Base-by-base conservation (phyloP, 306 rosid species). In the Albizia julibrissin region DNA sequence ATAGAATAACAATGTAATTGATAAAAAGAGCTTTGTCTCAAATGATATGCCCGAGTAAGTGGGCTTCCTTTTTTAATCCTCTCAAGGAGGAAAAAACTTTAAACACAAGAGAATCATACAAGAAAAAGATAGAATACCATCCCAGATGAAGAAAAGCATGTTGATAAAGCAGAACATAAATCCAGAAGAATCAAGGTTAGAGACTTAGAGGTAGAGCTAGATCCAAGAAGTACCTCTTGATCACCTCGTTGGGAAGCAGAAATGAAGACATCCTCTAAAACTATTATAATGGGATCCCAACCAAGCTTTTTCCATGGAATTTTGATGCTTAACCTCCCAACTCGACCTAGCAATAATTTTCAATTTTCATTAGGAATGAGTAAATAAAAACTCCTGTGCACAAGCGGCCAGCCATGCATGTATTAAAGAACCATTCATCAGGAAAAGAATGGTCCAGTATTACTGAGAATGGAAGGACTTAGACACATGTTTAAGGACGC, bases 281-380 rank as follows among this genome's bases (percentile, higher is more conserved):
- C 76, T 47, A 95, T 93, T 70, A 93, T 89, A 84, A 93, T 86
- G 52, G 99, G 97, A 46, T 93, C 97, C 98, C 99, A 88, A 19
- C 94, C 94, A 62, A 95, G 95, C 94, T 87, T 93, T 86, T 92
- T 95, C 99, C 99, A 95, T 46, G 99, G 98, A 87, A 95, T 93
- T 88, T 91, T 93, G 81, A 95, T 93, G 91, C 99, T 95, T 84
- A 95, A 86, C 89, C 85, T 92, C 78, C 99, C 99, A 80, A 92
- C 92, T 82, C 91, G 96, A 73, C 99, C 99, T 93, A 33, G 73
- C 73, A 81, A 83, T 49, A 87, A 50, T 74, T 40, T 46, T 66
- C 73, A 89, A 69, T 75, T 43, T 58, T 56, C 34, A 46, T 76
- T 78, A 82, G 52, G 15, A 49, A 65, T 71, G 39, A 80, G 49